Base-by-base conservation (phyloP, 2,329 filamentous ascomycete genomes). In the Claviceps sp. region DNA sequence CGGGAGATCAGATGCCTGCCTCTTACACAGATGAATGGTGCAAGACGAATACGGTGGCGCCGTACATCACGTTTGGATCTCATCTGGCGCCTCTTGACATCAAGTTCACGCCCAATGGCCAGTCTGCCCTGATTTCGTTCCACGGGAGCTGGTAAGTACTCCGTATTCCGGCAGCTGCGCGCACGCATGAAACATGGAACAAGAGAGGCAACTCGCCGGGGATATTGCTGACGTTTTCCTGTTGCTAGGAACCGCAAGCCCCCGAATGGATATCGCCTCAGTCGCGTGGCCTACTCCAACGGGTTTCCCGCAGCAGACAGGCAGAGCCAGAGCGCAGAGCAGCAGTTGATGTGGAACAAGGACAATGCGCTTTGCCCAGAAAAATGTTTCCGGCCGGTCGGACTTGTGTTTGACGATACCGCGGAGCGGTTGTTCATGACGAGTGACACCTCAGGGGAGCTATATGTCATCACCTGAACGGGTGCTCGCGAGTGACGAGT, bases 11-110 rank as follows among this genome's bases (percentile, higher is more conserved):
- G n/a, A 54, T 56, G 43, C 45, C 49, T 14, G 38, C 48, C 20
- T 51, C 50, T 17, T 56, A 54, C 45, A 58, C 55, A 5, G 62
- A 64, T 42, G 55, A 53, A 9, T 57, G 50, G 40, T 64, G 62
- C 52, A 51, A 50, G 16, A 38, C 48, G 9, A 47, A 59, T 8
- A 57, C 56, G 8, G 44, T 57, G 23, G 47, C 60, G 43, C 60
- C 62, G 17, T 40, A 46, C 13, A 48, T 63, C 13, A 63, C 60
- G 7, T 62, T 64, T 52, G 54, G 53, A 16, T 54, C 80, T 2
- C 82, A 86, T 58, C 79, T 74, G 62, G 81, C 82, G 1, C 83
- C 82, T 0, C 66, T 85, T 4, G 81, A 84, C 57, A 75, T 85
- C 55, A 76, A 77, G 53, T 85, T 85, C 66, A 75, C 76, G 54